Conservation (phyloP, 129 eudicot species). For the Flaveria sonorensis region DNA sequence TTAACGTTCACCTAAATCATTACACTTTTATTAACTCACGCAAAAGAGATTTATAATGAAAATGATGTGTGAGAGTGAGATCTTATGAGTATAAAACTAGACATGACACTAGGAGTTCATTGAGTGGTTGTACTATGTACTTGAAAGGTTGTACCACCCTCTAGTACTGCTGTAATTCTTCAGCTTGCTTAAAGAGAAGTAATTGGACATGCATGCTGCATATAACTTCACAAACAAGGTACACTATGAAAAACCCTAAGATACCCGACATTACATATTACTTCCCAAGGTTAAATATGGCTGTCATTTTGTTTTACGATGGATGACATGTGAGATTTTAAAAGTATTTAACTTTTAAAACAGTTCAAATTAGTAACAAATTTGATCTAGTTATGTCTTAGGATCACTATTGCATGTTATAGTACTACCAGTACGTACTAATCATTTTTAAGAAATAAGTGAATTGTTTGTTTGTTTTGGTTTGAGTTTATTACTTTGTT, state of each 20-base stretch:
- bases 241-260: conserved; percentile 26
- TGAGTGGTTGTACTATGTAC: conserved; percentile 27
- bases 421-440: too few relatives aligned
- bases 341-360: too few relatives aligned
- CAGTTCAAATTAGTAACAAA: too few relatives aligned
- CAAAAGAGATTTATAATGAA: neutral
- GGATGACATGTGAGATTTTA: too few relatives aligned
- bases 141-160: conserved; percentile 16
- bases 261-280: conserved; percentile 29
- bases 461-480: too few relatives aligned
- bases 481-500: too few relatives aligned
- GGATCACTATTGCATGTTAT: too few relatives aligned
- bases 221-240: conserved; percentile 30
- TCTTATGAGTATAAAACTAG: conserved; percentile 24
- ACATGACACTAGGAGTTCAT: conserved; percentile 13
- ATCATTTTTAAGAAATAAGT: too few relatives aligned
- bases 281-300: conserved; percentile 3
- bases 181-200: conserved; percentile 19
- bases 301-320: too few relatives aligned
- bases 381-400: too few relatives aligned
- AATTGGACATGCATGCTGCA: conserved; percentile 29
- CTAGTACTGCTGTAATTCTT: neutral
- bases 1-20: neutral
- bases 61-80: conserved; percentile 5
- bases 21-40: neutral